A percentile compares a stretch with the other conserved stretches of the same genome.
phyloP scores from a whole-genome alignment of 352 stramenopile genomes.

The Pythium utonaiense region DNA sequence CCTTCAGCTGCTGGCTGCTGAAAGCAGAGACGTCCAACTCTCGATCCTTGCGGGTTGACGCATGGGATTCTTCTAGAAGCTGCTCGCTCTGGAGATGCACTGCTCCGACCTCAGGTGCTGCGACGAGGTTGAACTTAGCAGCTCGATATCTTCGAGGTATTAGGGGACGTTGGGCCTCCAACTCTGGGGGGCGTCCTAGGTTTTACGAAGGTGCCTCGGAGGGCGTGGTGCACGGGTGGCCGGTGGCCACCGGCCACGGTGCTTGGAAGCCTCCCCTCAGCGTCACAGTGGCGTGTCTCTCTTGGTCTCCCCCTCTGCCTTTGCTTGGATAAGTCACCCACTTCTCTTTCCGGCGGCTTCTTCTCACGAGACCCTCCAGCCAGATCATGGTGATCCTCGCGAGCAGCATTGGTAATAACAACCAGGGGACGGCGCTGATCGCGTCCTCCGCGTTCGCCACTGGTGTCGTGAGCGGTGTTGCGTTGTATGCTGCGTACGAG shows the following conservation, averaged over 20 bases:
- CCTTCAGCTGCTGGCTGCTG: no score
- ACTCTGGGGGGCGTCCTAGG: no score
- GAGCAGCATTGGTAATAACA: not conserved
- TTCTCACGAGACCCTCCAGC: not conserved
- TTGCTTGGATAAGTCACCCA: no score
- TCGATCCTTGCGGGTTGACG: no score
- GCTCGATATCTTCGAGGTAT: not conserved
- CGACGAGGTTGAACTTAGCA: not conserved
- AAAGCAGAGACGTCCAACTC: no score
- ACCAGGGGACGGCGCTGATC: constrained; percentile 10
- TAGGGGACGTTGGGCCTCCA: not conserved
- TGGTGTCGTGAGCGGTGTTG: constrained; percentile 35
- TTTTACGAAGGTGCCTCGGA: no score
- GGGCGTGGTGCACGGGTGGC: no score
- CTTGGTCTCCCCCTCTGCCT: no score
- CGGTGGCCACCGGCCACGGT: no score
- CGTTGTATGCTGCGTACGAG: constrained; percentile 37
- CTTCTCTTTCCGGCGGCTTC: not conserved
- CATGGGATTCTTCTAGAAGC: not conserved
- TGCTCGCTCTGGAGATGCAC: not conserved
- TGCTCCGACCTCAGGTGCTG: no score
- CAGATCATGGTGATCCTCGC: not conserved
- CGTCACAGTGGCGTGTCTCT: no score
- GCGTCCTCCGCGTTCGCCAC: constrained; percentile 37
- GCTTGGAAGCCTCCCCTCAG: no score